These are phyloP conservation scores for Boletus fagicola DNA, from an alignment of 768 basidiomycete genomes.

Conservation along the genomic window DNA sequence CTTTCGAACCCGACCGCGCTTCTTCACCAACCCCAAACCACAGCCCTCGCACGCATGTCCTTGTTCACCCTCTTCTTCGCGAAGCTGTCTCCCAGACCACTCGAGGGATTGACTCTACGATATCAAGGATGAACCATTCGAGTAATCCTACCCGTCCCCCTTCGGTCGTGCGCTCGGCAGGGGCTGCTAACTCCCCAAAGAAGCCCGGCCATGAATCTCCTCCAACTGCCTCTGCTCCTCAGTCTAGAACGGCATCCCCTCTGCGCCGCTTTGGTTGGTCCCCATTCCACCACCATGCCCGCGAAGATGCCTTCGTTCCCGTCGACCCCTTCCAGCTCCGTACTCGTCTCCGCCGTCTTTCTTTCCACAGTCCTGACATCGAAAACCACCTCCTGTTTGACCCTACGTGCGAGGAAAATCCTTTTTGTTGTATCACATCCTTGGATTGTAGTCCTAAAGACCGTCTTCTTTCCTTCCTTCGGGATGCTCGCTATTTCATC, in stretches of 20 bases:
- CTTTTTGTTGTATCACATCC: slow-evolving; percentile 22
- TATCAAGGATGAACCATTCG: slow-evolving; percentile 6
- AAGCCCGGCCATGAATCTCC: slow-evolving; percentile 30
- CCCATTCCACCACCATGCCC: slow-evolving; percentile 49
- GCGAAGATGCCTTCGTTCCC: slow-evolving; percentile 56
- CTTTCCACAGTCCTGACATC: slow-evolving; percentile 23
- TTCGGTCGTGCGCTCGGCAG: slow-evolving; percentile 11
- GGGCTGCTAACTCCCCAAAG: slow-evolving; percentile 7
- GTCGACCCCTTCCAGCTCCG: slow-evolving; percentile 50
- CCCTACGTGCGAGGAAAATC: slow-evolving; percentile 22
- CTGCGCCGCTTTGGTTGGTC: slow-evolving; percentile 57
- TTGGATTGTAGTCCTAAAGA: slow-evolving; percentile 15
- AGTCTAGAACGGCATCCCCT: slow-evolving; percentile 51
- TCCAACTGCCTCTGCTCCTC: slow-evolving; percentile 31
- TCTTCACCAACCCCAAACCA: slow-evolving; percentile 34
- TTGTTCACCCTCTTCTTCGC: slow-evolving; percentile 21
- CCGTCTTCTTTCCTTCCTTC: slow-evolving; percentile 18
- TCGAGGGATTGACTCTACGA: slow-evolving; percentile 13
- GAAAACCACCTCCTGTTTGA: slow-evolving; percentile 20
- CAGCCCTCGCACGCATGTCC: slow-evolving; percentile 36
- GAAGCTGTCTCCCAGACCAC: slow-evolving; percentile 7
- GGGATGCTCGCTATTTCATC: slow-evolving; percentile 25
- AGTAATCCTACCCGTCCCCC: slow-evolving; percentile 10
- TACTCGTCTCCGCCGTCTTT: slow-evolving; percentile 20
- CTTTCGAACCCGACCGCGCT: slow-evolving; percentile 47